Evolutionary conservation across 305 asterid species (phyloP), one percentile per base, ranked within the genome.

Genomic region (Vinca major): DNA sequence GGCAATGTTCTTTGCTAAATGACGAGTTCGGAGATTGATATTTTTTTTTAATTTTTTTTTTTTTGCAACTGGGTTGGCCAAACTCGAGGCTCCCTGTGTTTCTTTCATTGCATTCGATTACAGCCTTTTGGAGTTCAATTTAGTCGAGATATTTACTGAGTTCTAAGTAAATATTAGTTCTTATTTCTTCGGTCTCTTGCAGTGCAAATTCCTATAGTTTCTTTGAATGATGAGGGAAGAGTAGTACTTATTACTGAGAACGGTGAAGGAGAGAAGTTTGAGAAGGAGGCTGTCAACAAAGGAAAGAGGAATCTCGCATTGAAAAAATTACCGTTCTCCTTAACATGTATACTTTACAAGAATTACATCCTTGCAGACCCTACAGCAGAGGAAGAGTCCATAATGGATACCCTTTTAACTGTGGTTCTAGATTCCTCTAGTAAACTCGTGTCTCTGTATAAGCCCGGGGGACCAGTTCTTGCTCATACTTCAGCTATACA

Each of bases 321-420:
- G 83, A 82, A 75, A 4, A 80, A 65, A 13, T 20, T 78, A 43
- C 95, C 89, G 12, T 85, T 87, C 76, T 81, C 97, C 66, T 83
- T 87, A 74, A 89, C 98, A 43, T 89, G 96, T 81, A 13, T 87
- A 73, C 90, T 90, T 70, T 94, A 89, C 83, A 82, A 90, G 81
- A 86, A 89, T 71, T 89, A 87, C 88, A 87, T 87, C 78, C 80
- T 93, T 43, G 96, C 96, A 7, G 97, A 93, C 78, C 95, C 97
- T 49, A 85, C 97, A 53, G 85, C 88, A 3, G 96, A 90, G 85
- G 96, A 93, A 87, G 98, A 90, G 84, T 82, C 90, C 10, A 72
- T 85, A 45, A 89, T 93, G 98, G 97, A 87, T 72, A 88, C 95
- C 13, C 82, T 61, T 67, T 77, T 93, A 39, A 85, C 94, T 10